A percentile compares a stretch with the other conserved stretches of the same genome.
phyloP scores from a whole-genome alignment of 495 filamentous ascomycete species.

The Hyaloscypha variabilis region DNA sequence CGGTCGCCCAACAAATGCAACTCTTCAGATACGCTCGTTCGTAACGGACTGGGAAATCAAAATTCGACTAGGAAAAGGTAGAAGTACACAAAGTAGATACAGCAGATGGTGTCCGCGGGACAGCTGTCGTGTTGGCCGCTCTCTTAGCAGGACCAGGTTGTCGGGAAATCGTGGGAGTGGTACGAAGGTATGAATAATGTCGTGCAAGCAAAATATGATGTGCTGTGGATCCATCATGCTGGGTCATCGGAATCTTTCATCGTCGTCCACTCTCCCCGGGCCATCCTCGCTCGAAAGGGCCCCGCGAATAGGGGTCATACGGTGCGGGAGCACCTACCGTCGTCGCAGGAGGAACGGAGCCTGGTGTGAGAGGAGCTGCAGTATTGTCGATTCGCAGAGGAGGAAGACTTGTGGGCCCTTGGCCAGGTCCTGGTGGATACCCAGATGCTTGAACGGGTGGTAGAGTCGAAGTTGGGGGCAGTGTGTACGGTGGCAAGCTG shows the following conservation, averaged over 20 bases:
- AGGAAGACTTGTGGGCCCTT: slow-evolving; percentile 22
- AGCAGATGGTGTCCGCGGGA: background rate
- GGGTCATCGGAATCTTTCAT: background rate
- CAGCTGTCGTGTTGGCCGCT: background rate
- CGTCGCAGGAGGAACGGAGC: slow-evolving; percentile 13
- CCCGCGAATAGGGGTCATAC: slow-evolving; percentile 25
- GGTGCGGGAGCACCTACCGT: slow-evolving; percentile 22
- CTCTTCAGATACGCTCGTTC: slow-evolving; percentile 11
- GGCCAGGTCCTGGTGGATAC: background rate
- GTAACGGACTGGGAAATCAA: background rate
- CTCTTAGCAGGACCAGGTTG: slow-evolving; percentile 3
- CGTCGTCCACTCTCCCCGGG: slow-evolving; percentile 23
- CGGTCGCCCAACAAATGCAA: slow-evolving; percentile 17
- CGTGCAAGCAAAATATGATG: background rate
- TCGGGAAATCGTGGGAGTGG: background rate
- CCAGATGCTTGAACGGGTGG: slow-evolving; percentile 28
- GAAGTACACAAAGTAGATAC: slow-evolving; percentile 28
- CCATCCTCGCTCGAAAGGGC: slow-evolving; percentile 29
- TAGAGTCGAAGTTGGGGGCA: slow-evolving; percentile 29
- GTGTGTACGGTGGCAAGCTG: slow-evolving; percentile 21
- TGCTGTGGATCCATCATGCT: background rate
- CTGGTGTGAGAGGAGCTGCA: background rate
- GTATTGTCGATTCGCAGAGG: slow-evolving; percentile 31
- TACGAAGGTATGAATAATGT: background rate
- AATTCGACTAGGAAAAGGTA: slow-evolving; percentile 1